Base-by-base conservation (phyloP, 257 asterid genomes). In the Echites panduratus region DNA sequence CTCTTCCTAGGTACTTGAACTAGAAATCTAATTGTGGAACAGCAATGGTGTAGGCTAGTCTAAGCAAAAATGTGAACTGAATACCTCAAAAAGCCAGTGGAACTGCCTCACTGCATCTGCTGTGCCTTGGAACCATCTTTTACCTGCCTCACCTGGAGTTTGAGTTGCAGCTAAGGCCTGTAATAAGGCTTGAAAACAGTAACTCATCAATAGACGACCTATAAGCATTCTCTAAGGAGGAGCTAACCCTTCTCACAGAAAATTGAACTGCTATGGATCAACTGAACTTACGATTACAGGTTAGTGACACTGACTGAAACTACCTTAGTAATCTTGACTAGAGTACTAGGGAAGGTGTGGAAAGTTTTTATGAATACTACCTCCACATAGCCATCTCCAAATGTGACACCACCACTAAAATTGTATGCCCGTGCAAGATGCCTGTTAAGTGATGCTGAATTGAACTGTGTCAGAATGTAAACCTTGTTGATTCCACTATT, bases 11-110 rank as follows among this genome's bases (percentile, higher is more conserved):
- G 43, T 10, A 41, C 41, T 74, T 26, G 26, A 49, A 47, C 5
- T 63, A 9, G 38, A 43, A 38, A 20, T 48, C 77, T 38, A n/a
- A n/a, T n/a, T n/a, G 8, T 5, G 52, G 19, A 38, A 56, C 11
- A 10, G 53, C 19, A 10, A 14, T 44, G 43, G 29, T 4, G 16
- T 27, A 41, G 2, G 58, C 38, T 3, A 72, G 54, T 52, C 2
- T 49, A 44, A 27, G 19, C 52, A 61, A 14, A 70, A 27, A n/a
- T 32, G 7, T 59, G 73, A 43, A 66, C 44, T 71, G 64, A 61
- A 63, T 85, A 93, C 98, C 99, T 94, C 99, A 57, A 94, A 91
- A 62, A 94, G 96, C 99, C 99, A 94, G 82, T 89, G 96, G 80
- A 94, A 91, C 78, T 94, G 99, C 47, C 99, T 53, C 68, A 94